phyloP scores from a whole-genome alignment of 306 rosid genomes.

The Begonia fuchsioides region DNA sequence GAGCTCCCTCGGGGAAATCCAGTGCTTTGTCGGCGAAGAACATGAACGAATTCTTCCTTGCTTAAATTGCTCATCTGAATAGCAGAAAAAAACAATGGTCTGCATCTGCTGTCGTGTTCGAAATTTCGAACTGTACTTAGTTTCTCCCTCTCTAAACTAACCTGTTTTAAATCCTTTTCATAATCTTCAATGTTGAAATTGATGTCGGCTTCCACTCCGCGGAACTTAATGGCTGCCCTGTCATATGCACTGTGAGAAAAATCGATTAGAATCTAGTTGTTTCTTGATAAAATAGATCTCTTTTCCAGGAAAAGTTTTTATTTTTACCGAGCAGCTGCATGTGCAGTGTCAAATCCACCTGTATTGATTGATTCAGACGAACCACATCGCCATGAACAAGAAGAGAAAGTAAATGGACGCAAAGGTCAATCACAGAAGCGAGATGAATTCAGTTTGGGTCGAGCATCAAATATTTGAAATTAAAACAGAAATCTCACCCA shows the following conservation, averaged over 20 bases:
- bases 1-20: conserved; percentile 99
- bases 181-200: conserved; percentile 82
- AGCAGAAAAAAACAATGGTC: neutral
- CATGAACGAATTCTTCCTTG: conserved; percentile 97
- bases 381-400: neutral
- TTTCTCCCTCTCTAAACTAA: conserved; percentile 5
- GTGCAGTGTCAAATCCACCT: conserved; percentile 99
- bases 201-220: conserved; percentile 94
- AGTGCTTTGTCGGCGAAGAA: conserved; percentile 97
- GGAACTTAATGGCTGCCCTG: conserved; percentile 92
- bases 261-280: too few species aligned
- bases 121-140: too few species aligned
- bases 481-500: conserved; percentile 41
- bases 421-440: neutral
- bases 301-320: conserved; percentile 3
- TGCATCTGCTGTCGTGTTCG: too few species aligned
- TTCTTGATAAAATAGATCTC: too few species aligned
- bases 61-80: conserved; percentile 82
- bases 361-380: conserved; percentile 19
- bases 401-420: neutral
- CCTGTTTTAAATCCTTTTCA: conserved; percentile 95
- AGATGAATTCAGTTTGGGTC: too few species aligned
- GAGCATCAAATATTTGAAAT: too few species aligned
- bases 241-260: conserved; percentile 66
- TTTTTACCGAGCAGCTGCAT: conserved; percentile 99